Conservation (phyloP, 2,329 filamentous ascomycete genomes). For the Drechslerella dactyloides region DNA sequence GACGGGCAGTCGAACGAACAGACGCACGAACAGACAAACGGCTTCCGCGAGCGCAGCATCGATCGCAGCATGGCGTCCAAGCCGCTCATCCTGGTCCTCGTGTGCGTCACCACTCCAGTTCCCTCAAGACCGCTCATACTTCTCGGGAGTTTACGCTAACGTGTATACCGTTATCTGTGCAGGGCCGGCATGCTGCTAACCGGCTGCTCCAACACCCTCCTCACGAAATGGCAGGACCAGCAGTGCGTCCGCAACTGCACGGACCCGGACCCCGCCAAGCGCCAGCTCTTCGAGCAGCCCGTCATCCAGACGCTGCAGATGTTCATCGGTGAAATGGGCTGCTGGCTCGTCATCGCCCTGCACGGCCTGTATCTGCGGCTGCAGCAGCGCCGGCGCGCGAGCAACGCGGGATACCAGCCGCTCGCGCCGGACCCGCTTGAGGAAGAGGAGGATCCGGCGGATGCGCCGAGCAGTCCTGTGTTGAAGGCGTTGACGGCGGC, state of each 20-base stretch:
- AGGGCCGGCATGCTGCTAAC: constrained; percentile 61
- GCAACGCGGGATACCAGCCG: constrained; percentile 69
- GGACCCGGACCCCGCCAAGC: constrained; percentile 69
- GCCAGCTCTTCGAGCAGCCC: constrained; percentile 84
- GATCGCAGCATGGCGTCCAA: constrained; percentile 26
- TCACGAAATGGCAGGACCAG: constrained; percentile 99
- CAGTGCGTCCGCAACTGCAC: constrained; percentile 94
- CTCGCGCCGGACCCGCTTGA: constrained; percentile 62
- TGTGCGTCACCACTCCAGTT: constrained; percentile 13
- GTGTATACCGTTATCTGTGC: constrained; percentile 59
- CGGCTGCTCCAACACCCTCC: constrained; percentile 78
- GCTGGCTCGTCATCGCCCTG: constrained; percentile 84
- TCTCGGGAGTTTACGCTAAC: not conserved
- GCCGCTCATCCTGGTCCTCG: constrained; percentile 43
- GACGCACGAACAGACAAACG: too few relatives aligned
- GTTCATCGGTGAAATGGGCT: constrained; percentile 96
- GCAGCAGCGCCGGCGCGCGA: constrained; percentile 61
- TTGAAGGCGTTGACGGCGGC: constrained; percentile 64
- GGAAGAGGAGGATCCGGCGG: constrained; percentile 60
- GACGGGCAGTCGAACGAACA: too few relatives aligned
- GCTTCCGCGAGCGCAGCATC: not conserved
- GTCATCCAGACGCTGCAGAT: constrained; percentile 96
- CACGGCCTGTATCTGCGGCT: constrained; percentile 67
- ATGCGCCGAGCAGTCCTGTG: constrained; percentile 61
- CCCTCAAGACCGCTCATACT: too few relatives aligned